Base-by-base conservation (phyloP, 768 basidiomycete species). In the Trametes maxima region DNA sequence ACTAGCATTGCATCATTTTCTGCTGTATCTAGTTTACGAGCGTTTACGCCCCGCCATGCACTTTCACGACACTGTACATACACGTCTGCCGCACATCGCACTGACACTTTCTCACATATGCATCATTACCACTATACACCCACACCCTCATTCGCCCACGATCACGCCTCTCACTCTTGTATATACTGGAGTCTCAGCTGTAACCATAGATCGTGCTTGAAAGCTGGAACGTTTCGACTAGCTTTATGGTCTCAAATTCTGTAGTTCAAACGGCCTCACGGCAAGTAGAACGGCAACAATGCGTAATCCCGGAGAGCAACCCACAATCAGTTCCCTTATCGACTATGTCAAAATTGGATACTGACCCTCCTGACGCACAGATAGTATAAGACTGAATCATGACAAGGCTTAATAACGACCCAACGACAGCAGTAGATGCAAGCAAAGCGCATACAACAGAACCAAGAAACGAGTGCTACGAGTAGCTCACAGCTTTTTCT, bases 401-500 rank as follows among this genome's bases (percentile, higher is more conserved):
- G 28, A 33, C 4, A 33, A 33, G 28, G 4, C 28, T 33, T 3
- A 8, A 33, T 3, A 33, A 33, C 28, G 28, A 33, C 28, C 28
- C 28, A 33, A 33, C 28, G 28, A 33, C 8, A 33, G 28, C 28
- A 33, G 8, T 33, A 33, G 3, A 33, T 33, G 28, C 28, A 33
- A 33, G 28, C 28, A 33, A 33, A 19, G 43, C 25, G n/a, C 33
- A n/a, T 11, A 19, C 25, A 53, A 22, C 16, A 43, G 10, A 39
- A 53, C 3, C 39, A 28, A 28, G 19, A 24, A 24, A n/a, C 36
- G 14, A 35, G 14, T 72, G 12, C 50, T 45, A 67, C 77, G 75
- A 3, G 72, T 75, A 51, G 70, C 77, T 56, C 44, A 63, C 10
- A 63, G 56, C 57, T 52, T 64, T 59, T 59, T 85, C 69, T 78